Base-by-base conservation (phyloP, 2,329 filamentous ascomycete genomes). In the Akanthomyces lecanii region DNA sequence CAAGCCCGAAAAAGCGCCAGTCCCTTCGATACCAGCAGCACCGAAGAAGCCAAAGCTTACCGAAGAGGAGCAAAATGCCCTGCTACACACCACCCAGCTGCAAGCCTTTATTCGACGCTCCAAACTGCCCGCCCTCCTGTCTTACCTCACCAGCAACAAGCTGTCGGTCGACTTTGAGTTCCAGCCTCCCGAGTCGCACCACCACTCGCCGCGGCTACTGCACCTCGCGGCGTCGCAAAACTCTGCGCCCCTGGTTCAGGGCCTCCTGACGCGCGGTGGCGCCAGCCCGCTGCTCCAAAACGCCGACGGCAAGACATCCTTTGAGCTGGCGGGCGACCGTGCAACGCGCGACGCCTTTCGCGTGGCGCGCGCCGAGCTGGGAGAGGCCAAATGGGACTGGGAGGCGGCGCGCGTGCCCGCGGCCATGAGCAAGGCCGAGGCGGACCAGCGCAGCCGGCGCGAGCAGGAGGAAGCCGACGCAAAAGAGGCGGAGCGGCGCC, bases 331-430 rank as follows among this genome's bases (percentile, higher is more conserved):
- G 0, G 92, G 94, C 48, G 92, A 98, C 72, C 86, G 92, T 5
- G 77, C 88, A 2, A 97, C 93, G 0, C 86, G 94, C 1, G 93
- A 98, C 71, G 91, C 93, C 0, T 99, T 99, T 77, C 89, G 95
- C 2, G 86, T 97, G 2, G 92, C 92, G 4, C 89, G 95, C 7
- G 83, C 85, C 38, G 90, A 96, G 71, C 80, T 97, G 1, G 93
- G 92, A 18, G 92, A 96, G 72, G 73, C 74, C 0, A 83, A 79
- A 21, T 96, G 89, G 86, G 78, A 91, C 67, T 99, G 95, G 95
- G 85, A 90, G 4, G 79, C 77, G 0, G 88, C 92, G 1, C 84
- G 84, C 30, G 85, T 99, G 0, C 92, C 93, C 0, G 70, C 87
- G 0, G 79, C 89, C 0, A 78, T 99, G 54, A 87, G 85, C 3